A percentile compares a stretch with the other conserved stretches of the same genome.
phyloP scores from a whole-genome alignment of 139 green algal genomes.

The Chlorella ohadii region DNA sequence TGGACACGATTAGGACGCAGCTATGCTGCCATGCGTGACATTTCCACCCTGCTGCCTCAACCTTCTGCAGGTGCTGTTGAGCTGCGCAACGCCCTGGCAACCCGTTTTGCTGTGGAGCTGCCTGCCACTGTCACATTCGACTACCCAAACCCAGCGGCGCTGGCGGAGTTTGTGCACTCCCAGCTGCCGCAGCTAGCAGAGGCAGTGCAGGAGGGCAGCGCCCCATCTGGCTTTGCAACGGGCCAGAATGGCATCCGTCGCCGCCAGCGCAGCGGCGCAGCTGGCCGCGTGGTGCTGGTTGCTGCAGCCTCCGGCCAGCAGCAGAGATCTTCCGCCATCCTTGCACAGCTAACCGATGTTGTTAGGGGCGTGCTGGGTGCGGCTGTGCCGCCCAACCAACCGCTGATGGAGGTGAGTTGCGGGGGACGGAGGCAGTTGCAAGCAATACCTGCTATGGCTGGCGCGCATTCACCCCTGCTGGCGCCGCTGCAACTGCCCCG shows the following conservation, averaged over 20 bases:
- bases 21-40: too few species aligned
- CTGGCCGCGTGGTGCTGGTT: neutral
- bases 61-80: constrained; percentile 36
- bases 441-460: too few species aligned
- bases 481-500: neutral
- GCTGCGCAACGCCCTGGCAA: constrained; percentile 42
- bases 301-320: neutral
- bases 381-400: constrained; percentile 52
- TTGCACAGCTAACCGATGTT: neutral
- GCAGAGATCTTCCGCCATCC: neutral
- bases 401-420: constrained; percentile 61
- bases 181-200: neutral
- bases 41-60: too few species aligned
- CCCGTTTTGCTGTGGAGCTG: constrained; percentile 39
- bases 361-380: constrained; percentile 4
- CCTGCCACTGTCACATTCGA: constrained; percentile 64
- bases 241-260: neutral
- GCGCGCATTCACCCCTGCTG: too few species aligned
- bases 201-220: neutral
- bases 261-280: neutral
- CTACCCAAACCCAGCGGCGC: constrained; percentile 56
- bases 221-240: neutral
- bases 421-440: neutral
- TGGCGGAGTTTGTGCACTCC: constrained; percentile 35
- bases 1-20: too few species aligned